Evolutionary conservation across 345 rosid species (phyloP), one percentile per base, ranked within the genome.

Genomic region (Eucalyptus sp.): DNA sequence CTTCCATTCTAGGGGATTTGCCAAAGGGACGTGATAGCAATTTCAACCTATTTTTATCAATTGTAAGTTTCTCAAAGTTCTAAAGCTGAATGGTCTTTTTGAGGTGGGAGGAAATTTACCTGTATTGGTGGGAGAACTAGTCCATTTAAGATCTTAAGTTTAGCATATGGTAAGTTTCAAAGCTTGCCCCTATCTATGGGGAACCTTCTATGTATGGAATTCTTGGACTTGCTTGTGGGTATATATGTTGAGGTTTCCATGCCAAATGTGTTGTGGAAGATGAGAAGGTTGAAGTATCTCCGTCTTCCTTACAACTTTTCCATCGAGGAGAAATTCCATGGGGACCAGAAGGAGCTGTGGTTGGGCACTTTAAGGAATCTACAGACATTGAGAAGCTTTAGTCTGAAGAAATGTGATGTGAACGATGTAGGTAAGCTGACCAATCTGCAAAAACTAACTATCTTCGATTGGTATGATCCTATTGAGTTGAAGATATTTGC

Each of bases 131-230:
- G 80, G 80, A 31, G 43, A 31, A 3, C 12, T 68, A 31, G 6
- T 68, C 24, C 80, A 16, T 16, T 4, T 31, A 17, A 68, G 24
- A 31, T 7, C 80, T 31, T 31, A 16, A 68, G 80, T 31, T 31
- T 31, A 16, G 12, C 6, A 31, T 0, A 11, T 8, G 16, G 79
- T 31, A 0, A 0, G 0, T 8, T 16, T 20, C 18, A 2, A 43
- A 79, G 87, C 33, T 93, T 89, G 89, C 92, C 29, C 11, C 50
- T 29, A 64, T 83, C 90, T 33, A 54, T 93, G 33, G 94, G 91
- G 12, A 90, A 89, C 56, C 91, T 93, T 86, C 44, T 56, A 62
- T n/a, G 50, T 50, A 58, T 93, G 89, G 89, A 90, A 33, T 91
- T 87, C 43, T 89, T 93, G 18, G 52, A 50, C 7, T 1, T 50